These are phyloP conservation scores for Rhamnella rubrinervis DNA, from an alignment of 331 rosid species.

Conservation along the genomic window DNA sequence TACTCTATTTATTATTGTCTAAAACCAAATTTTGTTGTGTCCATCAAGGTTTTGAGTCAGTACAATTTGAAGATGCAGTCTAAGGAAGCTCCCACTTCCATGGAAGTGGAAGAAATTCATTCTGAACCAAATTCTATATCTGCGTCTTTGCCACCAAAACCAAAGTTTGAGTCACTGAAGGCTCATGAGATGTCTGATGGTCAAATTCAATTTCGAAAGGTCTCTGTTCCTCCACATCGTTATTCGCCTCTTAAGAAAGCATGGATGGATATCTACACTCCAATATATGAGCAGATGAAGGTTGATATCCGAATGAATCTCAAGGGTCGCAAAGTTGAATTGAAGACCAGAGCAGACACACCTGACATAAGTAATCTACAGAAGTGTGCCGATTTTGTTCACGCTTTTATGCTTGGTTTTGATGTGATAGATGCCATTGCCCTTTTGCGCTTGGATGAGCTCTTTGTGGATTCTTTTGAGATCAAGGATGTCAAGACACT, in stretches of 20 bases:
- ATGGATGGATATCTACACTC: constrained; percentile 84
- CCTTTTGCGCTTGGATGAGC: constrained; percentile 79
- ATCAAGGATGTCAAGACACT: constrained; percentile 87
- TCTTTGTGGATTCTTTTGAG: constrained; percentile 83
- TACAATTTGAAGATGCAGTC: constrained; percentile 47
- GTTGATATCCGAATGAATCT: constrained; percentile 79
- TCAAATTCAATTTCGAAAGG: constrained; percentile 71
- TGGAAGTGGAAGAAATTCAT: constrained; percentile 57
- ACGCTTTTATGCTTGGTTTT: constrained; percentile 84
- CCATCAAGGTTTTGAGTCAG: constrained; percentile 1
- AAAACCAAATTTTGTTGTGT: not conserved
- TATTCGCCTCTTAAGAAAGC: constrained; percentile 79
- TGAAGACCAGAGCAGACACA: constrained; percentile 73
- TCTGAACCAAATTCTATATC: constrained; percentile 26
- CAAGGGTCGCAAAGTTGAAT: constrained; percentile 77
- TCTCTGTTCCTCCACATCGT: constrained; percentile 80
- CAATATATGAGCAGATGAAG: constrained; percentile 79
- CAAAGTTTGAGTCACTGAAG: constrained; percentile 66
- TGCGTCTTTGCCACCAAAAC: constrained; percentile 57
- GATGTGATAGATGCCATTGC: constrained; percentile 83
- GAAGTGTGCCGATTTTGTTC: constrained; percentile 86
- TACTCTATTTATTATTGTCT: not conserved
- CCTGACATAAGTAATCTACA: constrained; percentile 79
- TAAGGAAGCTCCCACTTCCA: constrained; percentile 39
- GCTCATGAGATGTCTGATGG: constrained; percentile 91